Conservation (phyloP, 257 asterid species). For the Agastache rugosa region DNA sequence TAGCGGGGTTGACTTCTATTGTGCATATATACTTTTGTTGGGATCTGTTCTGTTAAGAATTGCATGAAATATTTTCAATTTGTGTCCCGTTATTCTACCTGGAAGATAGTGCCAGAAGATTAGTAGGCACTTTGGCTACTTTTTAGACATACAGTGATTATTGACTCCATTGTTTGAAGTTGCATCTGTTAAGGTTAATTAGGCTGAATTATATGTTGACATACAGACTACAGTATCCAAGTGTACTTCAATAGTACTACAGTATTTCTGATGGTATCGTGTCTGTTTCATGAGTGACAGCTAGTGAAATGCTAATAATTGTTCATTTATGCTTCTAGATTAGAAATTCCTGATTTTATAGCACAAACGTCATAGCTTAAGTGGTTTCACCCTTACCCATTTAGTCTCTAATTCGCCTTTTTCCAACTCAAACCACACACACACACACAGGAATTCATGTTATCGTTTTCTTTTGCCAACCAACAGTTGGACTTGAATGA, state of each 20-base stretch:
- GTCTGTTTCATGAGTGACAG: slow-evolving; percentile 7
- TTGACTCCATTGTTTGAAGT: background rate
- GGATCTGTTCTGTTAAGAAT: background rate
- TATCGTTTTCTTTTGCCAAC: background rate
- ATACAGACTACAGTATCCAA: background rate
- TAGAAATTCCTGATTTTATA: background rate
- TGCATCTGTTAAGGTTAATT: background rate
- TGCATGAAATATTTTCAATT: slow-evolving; percentile 30
- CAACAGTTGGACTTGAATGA: background rate
- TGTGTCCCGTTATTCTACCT: slow-evolving; percentile 42
- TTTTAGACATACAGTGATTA: background rate
- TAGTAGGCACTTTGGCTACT: background rate
- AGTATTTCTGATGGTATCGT: background rate
- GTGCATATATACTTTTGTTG: slow-evolving; percentile 13
- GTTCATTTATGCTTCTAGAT: background rate
- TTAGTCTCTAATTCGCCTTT: background rate
- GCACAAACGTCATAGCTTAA: background rate
- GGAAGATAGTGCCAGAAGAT: slow-evolving; percentile 19
- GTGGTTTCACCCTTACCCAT: background rate
- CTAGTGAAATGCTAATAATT: slow-evolving; percentile 6
- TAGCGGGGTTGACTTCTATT: slow-evolving; percentile 16
- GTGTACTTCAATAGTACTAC: background rate
- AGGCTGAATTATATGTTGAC: background rate
- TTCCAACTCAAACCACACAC: background rate
- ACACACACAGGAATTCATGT: background rate